Conservation (phyloP, 495 filamentous ascomycete genomes). For the Aspergillus biplanus region DNA sequence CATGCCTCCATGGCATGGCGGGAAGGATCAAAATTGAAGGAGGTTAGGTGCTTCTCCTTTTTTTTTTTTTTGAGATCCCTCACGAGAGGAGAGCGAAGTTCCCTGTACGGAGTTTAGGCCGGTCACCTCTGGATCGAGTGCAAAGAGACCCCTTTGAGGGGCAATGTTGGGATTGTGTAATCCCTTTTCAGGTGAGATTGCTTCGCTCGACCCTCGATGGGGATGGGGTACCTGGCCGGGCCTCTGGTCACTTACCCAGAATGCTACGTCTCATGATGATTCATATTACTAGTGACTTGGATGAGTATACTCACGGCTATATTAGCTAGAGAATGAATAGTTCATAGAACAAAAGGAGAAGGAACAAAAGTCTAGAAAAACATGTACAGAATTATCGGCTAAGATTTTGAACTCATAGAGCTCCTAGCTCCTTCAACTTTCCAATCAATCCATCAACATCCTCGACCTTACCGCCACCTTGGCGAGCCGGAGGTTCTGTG, state of each 20-base stretch:
- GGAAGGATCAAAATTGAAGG: not conserved
- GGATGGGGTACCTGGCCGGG: no score
- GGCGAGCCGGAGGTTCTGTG: constrained; percentile 79
- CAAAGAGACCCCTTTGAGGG: no score
- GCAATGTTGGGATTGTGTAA: no score
- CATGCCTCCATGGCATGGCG: not conserved
- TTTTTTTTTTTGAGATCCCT: not conserved
- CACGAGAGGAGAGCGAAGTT: no score
- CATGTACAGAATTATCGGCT: constrained; percentile 1
- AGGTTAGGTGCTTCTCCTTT: not conserved
- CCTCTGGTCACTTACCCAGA: no score
- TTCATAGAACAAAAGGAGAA: not conserved
- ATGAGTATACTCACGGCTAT: not conserved
- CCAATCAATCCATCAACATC: constrained; percentile 91
- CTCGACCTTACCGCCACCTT: constrained; percentile 95
- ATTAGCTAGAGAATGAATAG: not conserved
- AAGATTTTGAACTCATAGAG: constrained; percentile 58
- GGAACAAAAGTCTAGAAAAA: not conserved
- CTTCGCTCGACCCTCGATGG: no score
- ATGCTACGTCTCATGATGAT: no score
- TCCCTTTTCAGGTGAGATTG: no score
- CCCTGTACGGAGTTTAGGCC: no score
- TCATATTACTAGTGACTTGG: not conserved
- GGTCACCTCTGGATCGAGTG: no score
- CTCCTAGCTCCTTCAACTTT: constrained; percentile 94